Percentiles rank a stretch among this genome's conserved stretches.
phyloP scores from a whole-genome alignment of 2,329 filamentous ascomycete species.

The Venturiaceae sp. region DNA sequence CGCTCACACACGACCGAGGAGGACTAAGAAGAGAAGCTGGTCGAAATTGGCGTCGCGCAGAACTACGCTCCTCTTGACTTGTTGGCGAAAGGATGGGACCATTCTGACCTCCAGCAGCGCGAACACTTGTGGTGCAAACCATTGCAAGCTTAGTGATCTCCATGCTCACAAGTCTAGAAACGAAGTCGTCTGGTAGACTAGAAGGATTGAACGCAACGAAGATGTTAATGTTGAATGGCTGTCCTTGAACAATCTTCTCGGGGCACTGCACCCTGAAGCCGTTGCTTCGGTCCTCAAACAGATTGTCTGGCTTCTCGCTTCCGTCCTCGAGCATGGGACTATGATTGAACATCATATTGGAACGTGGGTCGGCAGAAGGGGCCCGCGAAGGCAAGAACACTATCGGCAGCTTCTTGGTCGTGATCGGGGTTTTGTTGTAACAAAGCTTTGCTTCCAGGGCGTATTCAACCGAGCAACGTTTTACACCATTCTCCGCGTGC shows the following conservation, averaged over 20 bases:
- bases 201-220: neutral
- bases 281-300: neutral
- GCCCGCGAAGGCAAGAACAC: neutral
- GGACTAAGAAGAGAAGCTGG: neutral
- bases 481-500: neutral
- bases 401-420: conserved; percentile 1
- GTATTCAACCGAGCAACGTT: neutral
- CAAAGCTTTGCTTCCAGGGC: neutral
- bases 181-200: neutral
- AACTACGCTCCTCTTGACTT: neutral
- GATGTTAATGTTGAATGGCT: neutral
- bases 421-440: neutral
- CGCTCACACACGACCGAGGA: neutral
- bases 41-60: neutral
- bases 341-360: neutral
- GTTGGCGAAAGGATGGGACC: neutral
- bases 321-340: neutral
- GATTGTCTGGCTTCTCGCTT: neutral
- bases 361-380: neutral
- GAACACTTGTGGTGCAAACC: neutral
- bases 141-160: neutral
- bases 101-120: neutral
- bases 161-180: neutral
- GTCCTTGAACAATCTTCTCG: neutral
- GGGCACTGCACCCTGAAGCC: neutral